Evolutionary conservation across 371 early-diverging fungal species (phyloP).

Genomic region (Cokeromyces recurvatus): DNA sequence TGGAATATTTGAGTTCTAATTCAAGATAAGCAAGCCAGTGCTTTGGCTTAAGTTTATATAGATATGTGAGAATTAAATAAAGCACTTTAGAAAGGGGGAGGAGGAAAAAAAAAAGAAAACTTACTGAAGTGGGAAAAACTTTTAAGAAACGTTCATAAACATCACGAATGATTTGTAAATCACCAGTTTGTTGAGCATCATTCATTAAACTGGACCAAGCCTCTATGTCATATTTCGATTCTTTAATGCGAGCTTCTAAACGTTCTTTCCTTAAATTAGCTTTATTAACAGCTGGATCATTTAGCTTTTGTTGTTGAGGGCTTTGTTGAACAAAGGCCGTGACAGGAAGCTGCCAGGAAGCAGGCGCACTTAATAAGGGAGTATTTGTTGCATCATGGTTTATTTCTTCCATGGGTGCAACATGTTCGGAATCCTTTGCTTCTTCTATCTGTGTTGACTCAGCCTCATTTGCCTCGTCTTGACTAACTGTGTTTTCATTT

Average conservation of each 20-base stretch:
- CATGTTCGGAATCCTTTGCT: background rate
- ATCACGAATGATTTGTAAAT: constrained; percentile 58
- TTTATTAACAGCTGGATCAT: constrained; percentile 15
- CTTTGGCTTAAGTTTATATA: constrained; percentile 56
- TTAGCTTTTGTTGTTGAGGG: background rate
- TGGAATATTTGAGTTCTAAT: constrained; percentile 74
- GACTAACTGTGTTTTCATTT: too few species aligned
- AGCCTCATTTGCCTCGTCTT: background rate
- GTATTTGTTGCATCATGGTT: background rate
- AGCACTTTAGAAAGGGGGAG: background rate
- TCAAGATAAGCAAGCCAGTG: constrained; percentile 85
- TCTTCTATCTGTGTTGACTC: background rate
- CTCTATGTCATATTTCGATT: constrained; percentile 58
- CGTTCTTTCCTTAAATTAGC: constrained; percentile 42
- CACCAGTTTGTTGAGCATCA: constrained; percentile 55
- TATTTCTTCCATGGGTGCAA: background rate
- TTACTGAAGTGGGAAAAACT: constrained; percentile 85
- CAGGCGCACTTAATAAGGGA: constrained; percentile 35
- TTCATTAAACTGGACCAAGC: constrained; percentile 66
- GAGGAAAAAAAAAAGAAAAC: constrained; percentile 28
- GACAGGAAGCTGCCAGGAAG: constrained; percentile 56
- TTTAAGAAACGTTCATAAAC: constrained; percentile 71
- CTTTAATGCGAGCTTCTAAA: constrained; percentile 48
- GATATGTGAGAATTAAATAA: background rate
- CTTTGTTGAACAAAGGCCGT: constrained; percentile 32